phyloP scores from a whole-genome alignment of 106 monocot genomes.

The Acorus calamus region DNA sequence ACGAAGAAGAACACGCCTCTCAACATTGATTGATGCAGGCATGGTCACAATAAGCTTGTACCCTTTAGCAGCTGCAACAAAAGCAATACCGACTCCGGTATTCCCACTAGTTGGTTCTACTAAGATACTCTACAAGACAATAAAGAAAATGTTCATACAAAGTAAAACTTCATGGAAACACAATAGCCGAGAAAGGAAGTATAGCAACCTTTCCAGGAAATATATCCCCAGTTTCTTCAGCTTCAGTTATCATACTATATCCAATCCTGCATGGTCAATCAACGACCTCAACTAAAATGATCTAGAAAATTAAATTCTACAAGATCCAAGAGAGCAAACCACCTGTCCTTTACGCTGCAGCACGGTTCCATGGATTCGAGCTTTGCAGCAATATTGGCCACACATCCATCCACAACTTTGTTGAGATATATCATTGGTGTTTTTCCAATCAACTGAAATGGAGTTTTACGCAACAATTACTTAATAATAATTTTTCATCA shows the following conservation, averaged over 20 bases:
- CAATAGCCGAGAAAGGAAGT: neutral
- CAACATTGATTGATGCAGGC: conserved; percentile 81
- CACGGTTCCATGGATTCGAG: conserved; percentile 99
- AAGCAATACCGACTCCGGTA: conserved; percentile 81
- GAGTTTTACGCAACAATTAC: too few relatives aligned
- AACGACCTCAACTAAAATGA: neutral
- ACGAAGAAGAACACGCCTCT: conserved; percentile 70
- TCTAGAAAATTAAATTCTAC: neutral
- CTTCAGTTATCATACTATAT: conserved; percentile 87
- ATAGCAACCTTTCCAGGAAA: conserved; percentile 49
- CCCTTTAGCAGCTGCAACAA: conserved; percentile 82
- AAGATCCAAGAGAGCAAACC: neutral
- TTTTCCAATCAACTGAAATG: conserved; percentile 64
- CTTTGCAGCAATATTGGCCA: conserved; percentile 92
- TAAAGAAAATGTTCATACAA: neutral
- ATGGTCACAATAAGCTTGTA: conserved; percentile 81
- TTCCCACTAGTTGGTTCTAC: conserved; percentile 92
- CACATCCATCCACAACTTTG: conserved; percentile 81
- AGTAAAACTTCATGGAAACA: too few relatives aligned
- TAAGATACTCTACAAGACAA: conserved; percentile 47
- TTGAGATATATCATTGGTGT: conserved; percentile 99
- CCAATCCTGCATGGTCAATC: conserved; percentile 46
- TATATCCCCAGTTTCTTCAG: conserved; percentile 80
- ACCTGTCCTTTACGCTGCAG: conserved; percentile 95
- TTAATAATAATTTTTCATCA: too few relatives aligned